A percentile compares a stretch with the other conserved stretches of the same genome.
phyloP scores from a whole-genome alignment of 306 rosid genomes.

The Acmispon strigosus region DNA sequence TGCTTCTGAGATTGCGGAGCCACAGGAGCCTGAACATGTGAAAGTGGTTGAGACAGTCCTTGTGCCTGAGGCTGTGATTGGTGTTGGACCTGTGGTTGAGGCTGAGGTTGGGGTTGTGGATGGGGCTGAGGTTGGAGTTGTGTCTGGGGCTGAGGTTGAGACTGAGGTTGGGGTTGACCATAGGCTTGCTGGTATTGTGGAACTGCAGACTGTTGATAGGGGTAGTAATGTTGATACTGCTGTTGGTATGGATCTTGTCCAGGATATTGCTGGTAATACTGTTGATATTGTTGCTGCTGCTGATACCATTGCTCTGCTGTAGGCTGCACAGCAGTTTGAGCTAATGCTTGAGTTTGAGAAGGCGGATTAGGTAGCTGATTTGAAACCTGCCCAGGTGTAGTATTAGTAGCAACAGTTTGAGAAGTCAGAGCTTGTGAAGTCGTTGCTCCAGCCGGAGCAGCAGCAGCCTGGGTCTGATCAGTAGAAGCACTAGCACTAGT shows the following conservation, averaged over 20 bases:
- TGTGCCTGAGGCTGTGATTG: constrained; percentile 40
- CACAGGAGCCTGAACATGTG: constrained; percentile 35
- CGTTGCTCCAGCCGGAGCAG: constrained; percentile 31
- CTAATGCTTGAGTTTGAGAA: constrained; percentile 57
- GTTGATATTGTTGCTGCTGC: constrained; percentile 90
- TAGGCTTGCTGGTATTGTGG: constrained; percentile 64
- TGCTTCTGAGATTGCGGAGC: constrained; percentile 55
- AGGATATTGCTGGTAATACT: constrained; percentile 86
- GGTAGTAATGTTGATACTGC: constrained; percentile 82
- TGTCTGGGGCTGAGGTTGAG: constrained; percentile 24
- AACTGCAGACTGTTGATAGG: constrained; percentile 65
- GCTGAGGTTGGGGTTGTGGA: constrained; percentile 40
- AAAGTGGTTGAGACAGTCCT: constrained; percentile 30
- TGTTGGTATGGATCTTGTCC: constrained; percentile 89
- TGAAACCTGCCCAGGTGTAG: constrained; percentile 52
- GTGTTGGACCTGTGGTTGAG: constrained; percentile 28
- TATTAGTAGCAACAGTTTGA: constrained; percentile 40
- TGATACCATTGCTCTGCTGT: constrained; percentile 90
- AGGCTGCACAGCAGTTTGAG: constrained; percentile 45
- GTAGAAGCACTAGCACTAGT: constrained; percentile 36
- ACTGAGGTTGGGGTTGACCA: constrained; percentile 38
- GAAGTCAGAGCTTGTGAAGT: constrained; percentile 53
- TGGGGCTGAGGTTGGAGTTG: constrained; percentile 28
- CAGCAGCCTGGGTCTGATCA: constrained; percentile 45
- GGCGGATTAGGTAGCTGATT: constrained; percentile 44